Percentiles rank a stretch among this genome's conserved stretches.
These are phyloP conservation scores for Nasturtium officinale DNA, from an alignment of 345 rosid species.

Conservation along the genomic window DNA sequence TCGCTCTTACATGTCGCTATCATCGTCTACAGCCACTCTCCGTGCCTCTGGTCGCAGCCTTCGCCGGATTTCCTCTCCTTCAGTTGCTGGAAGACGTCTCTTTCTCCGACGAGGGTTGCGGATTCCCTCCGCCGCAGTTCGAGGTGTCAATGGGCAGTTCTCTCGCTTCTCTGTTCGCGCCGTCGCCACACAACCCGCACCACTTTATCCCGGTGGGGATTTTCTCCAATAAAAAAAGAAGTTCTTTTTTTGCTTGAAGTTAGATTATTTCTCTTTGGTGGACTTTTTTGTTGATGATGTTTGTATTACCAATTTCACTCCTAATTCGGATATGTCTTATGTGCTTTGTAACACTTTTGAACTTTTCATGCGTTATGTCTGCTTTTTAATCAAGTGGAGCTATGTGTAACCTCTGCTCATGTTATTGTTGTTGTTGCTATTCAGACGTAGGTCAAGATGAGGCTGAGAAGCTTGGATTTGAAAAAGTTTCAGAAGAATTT, in stretches of 20 bases:
- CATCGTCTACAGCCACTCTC: conserved; percentile 35
- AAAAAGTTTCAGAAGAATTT: conserved; percentile 81
- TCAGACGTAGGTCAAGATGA: conserved; percentile 61
- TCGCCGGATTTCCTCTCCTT: conserved; percentile 45
- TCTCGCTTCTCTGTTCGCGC: conserved; percentile 66
- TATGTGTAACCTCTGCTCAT: conserved; percentile 26
- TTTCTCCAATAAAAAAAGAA: not conserved
- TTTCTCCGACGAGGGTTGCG: conserved; percentile 48
- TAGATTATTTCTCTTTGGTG: not conserved
- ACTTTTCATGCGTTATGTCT: not conserved
- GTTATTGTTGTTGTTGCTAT: conserved; percentile 1
- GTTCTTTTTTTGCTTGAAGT: not conserved
- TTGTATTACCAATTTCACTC: conserved; percentile 6
- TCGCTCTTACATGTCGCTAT: conserved; percentile 45
- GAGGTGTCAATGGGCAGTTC: conserved; percentile 46
- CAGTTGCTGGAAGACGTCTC: conserved; percentile 48
- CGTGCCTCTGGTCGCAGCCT: conserved; percentile 30
- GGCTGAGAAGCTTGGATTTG: conserved; percentile 79
- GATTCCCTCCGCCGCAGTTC: conserved; percentile 38
- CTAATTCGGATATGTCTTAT: not conserved
- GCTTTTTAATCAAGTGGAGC: not conserved
- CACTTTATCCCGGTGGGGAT: conserved; percentile 59
- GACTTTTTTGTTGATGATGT: not conserved
- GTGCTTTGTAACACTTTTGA: conserved; percentile 13
- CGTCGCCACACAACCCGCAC: conserved; percentile 64